Evolutionary conservation across 169 alveolate species (phyloP).

Genomic region (Babesia bovis): DNA sequence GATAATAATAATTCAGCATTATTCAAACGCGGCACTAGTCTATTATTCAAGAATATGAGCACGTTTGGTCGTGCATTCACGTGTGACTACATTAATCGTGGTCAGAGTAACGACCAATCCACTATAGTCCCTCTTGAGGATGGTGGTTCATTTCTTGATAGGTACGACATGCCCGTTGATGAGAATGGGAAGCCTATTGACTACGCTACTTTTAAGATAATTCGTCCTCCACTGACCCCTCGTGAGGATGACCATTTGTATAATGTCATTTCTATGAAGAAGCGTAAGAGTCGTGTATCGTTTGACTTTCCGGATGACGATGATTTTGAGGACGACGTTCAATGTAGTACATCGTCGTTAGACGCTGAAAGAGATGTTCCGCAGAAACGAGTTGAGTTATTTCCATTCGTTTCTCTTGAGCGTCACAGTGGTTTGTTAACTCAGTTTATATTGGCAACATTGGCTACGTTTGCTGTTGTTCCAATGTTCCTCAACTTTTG

Average conservation of each 20-base stretch:
- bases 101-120: neutral
- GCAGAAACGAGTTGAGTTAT: constrained; percentile 26
- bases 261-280: constrained; percentile 12
- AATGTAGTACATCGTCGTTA: neutral
- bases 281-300: neutral
- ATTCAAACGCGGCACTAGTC: constrained; percentile 8
- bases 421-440: constrained; percentile 20
- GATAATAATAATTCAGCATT: neutral
- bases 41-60: constrained; percentile 10
- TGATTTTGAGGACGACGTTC: neutral
- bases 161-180: neutral
- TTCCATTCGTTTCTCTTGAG: constrained; percentile 28
- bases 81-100: neutral
- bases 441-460: neutral
- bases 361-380: neutral
- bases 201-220: constrained; percentile 39
- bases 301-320: constrained; percentile 11
- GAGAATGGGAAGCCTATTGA: constrained; percentile 9
- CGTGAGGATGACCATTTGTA: constrained; percentile 38
- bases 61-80: constrained; percentile 14
- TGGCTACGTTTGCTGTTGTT: constrained; percentile 18
- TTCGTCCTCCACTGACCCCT: constrained; percentile 24
- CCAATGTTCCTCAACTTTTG: constrained; percentile 20
- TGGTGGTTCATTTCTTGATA: neutral
- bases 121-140: neutral